Conservation (phyloP, 176 grass and related monocot genomes). For the Guadua angustifolia region DNA sequence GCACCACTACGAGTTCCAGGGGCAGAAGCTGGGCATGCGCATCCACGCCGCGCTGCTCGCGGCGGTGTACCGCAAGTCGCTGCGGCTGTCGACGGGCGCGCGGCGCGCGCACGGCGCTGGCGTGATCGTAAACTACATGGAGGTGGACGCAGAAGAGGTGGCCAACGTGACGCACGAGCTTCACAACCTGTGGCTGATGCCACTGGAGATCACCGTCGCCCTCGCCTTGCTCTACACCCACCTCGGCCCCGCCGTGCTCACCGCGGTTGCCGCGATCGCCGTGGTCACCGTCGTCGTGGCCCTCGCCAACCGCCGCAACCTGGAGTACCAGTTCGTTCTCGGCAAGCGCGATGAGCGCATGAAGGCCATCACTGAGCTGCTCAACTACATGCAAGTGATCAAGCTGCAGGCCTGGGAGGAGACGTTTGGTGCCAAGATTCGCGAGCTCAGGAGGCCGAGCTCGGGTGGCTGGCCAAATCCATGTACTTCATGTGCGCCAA, state of each 20-base stretch:
- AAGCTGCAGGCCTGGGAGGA: conserved; percentile 83
- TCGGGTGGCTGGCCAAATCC: conserved; percentile 66
- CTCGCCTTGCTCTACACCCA: conserved; percentile 57
- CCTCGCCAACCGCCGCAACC: conserved; percentile 53
- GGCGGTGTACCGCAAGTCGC: conserved; percentile 68
- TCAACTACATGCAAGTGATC: conserved; percentile 70
- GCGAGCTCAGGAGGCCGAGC: conserved; percentile 50
- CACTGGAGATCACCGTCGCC: conserved; percentile 60
- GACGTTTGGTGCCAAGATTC: conserved; percentile 52
- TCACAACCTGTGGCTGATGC: conserved; percentile 79
- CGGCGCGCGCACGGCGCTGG: conserved; percentile 65
- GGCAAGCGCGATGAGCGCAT: conserved; percentile 70
- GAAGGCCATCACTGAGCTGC: conserved; percentile 76
- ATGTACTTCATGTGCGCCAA: conserved; percentile 76
- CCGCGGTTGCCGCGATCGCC: conserved; percentile 52
- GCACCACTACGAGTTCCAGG: conserved; percentile 82
- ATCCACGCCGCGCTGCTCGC: conserved; percentile 63
- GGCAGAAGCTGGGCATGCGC: conserved; percentile 66
- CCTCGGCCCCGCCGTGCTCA: conserved; percentile 56
- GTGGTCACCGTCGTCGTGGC: conserved; percentile 54
- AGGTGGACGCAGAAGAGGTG: conserved; percentile 71
- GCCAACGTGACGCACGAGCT: conserved; percentile 63
- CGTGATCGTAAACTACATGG: conserved; percentile 74
- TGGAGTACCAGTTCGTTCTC: conserved; percentile 71
- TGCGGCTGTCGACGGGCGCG: conserved; percentile 63